phyloP scores from a whole-genome alignment of 1,284 basidiomycete genomes.

The Pascua sp. region DNA sequence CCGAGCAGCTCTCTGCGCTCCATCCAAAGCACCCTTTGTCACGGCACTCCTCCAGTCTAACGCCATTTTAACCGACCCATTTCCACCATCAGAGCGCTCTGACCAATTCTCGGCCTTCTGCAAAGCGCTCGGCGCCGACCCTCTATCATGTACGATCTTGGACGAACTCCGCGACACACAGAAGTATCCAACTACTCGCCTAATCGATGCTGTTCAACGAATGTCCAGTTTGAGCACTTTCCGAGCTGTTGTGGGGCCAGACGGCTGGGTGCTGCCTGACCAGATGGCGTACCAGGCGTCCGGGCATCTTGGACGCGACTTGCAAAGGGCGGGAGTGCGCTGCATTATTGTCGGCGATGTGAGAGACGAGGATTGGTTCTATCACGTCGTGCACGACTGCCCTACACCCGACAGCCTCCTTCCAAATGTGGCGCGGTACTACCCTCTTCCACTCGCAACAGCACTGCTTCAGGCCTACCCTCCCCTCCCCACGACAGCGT shows the following conservation, averaged over 20 bases:
- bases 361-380: slow-evolving; percentile 62
- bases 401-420: slow-evolving; percentile 54
- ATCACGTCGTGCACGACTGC: slow-evolving; percentile 63
- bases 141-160: slow-evolving; percentile 54
- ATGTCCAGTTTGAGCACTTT: slow-evolving; percentile 59
- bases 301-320: slow-evolving; percentile 57
- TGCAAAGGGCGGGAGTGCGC: slow-evolving; percentile 59
- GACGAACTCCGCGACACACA: slow-evolving; percentile 55
- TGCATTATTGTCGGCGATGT: slow-evolving; percentile 65
- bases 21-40: slow-evolving; percentile 57
- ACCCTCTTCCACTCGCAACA: slow-evolving; percentile 54
- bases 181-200: slow-evolving; percentile 53
- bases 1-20: slow-evolving; percentile 60
- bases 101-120: slow-evolving; percentile 64
- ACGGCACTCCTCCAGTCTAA: slow-evolving; percentile 68
- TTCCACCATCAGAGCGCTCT: slow-evolving; percentile 57
- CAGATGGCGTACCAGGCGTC: slow-evolving; percentile 67
- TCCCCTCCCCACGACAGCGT: slow-evolving; percentile 36
- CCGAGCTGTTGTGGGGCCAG: slow-evolving; percentile 61
- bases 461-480: slow-evolving; percentile 55
- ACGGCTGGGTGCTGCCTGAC: slow-evolving; percentile 57
- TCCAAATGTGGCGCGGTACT: slow-evolving; percentile 62
- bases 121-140: slow-evolving; percentile 57
- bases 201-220: slow-evolving; percentile 58
- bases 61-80: slow-evolving; percentile 57